Evolutionary conservation across 2,329 filamentous ascomycete genomes (phyloP).

Genomic region (Ascosphaera aggregata): DNA sequence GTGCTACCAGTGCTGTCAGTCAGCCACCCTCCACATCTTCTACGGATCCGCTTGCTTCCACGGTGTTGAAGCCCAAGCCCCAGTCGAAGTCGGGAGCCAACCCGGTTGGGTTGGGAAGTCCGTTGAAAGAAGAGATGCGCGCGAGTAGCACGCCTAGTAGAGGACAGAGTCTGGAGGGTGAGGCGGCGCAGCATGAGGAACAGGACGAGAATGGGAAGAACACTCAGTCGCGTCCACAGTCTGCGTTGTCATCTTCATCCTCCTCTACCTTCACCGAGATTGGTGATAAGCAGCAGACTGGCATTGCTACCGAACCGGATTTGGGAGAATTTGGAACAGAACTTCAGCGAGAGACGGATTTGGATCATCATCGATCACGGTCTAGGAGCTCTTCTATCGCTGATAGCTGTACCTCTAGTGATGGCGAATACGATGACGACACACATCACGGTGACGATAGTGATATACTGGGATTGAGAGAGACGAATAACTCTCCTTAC

Average conservation of each 20-base stretch:
- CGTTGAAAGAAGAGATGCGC: neutral
- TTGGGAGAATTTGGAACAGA: neutral
- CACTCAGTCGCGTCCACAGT: too few relatives aligned
- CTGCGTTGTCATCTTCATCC: neutral
- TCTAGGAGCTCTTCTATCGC: neutral
- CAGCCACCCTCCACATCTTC: neutral
- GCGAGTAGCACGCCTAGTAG: neutral
- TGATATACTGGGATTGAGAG: constrained; percentile 2
- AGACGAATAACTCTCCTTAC: constrained; percentile 1
- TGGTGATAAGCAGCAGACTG: constrained; percentile 1
- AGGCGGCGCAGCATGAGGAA: neutral
- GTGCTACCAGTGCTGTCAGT: neutral
- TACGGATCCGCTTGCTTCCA: neutral
- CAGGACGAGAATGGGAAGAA: neutral
- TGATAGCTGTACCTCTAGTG: neutral
- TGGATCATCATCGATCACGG: neutral
- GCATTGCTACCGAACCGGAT: constrained; percentile 1
- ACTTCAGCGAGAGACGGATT: neutral
- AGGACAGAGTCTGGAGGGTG: neutral
- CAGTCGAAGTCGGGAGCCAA: neutral
- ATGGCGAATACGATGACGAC: neutral
- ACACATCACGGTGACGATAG: neutral
- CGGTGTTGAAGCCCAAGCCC: neutral
- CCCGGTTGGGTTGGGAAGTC: neutral
- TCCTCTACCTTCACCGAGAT: neutral